Evolutionary conservation across 352 stramenopile species (phyloP), one percentile per base, ranked within the genome.

Genomic region (Phytophthora palmivora): DNA sequence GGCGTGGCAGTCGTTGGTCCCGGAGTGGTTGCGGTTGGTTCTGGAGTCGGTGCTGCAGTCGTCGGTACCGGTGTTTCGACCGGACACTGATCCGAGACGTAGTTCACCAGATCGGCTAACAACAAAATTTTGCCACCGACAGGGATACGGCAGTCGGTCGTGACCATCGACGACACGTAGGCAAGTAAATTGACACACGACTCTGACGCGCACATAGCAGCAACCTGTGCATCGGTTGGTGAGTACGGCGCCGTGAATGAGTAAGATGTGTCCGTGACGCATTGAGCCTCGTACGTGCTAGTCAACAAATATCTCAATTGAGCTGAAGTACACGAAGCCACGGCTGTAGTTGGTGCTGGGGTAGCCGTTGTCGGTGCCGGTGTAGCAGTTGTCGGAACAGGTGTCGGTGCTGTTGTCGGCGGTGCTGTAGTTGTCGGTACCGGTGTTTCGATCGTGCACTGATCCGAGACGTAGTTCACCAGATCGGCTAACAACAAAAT

Each of bases 401-500:
- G 43, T n/a, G 51, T 62, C 30, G 50, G 50, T 15, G 52, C 34
- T n/a, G n/a, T n/a, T n/a, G n/a, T n/a, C n/a, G n/a, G n/a, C 4
- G 59, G 43, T 15, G 51, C 47, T 7, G 37, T 57, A 16, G 59
- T 55, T 16, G n/a, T n/a, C n/a, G 58, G 58, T 1, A 11, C 24
- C 7, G 58, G 50, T 4, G 43, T 46, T 22, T 58, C 43, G 9
- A 21, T 34, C 9, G 59, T 24, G n/a, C 63, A 67, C 16, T 71
- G 61, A 16, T 56, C 44, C 32, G 48, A 54, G 33, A 70, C 63
- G 22, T 61, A 72, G 57, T 73, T 41, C 24, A 70, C 36, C 33
- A 76, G 48, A 32, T 76, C 68, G 1, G 63, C 53, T 18, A 65
- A 65, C 33, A 76, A 36, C 19, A 34, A 51, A 38, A 76, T 76